A percentile compares a stretch with the other conserved stretches of the same genome.
These are phyloP conservation scores for Sclerotinia spermophila DNA, from an alignment of 2,329 filamentous ascomycete species.

Conservation along the genomic window DNA sequence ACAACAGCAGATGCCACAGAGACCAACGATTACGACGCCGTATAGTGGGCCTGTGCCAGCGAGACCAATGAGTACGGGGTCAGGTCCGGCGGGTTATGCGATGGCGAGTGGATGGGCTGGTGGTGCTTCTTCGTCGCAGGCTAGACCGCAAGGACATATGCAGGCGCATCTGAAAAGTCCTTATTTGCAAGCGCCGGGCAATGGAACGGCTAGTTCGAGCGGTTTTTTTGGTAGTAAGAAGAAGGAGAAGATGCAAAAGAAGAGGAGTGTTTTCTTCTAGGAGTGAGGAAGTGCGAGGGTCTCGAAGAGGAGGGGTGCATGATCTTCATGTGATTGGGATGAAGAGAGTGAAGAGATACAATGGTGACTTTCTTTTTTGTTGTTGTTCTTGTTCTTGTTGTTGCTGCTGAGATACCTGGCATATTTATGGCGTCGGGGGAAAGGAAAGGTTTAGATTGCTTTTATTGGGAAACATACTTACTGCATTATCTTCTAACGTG, in stretches of 20 bases:
- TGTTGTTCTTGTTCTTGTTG: background rate
- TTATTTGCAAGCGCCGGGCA: slow-evolving; percentile 33
- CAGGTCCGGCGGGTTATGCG: background rate
- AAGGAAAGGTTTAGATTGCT: background rate
- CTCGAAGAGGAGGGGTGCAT: background rate
- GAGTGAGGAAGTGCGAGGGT: background rate
- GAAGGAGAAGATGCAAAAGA: slow-evolving; percentile 36
- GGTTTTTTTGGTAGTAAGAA: slow-evolving; percentile 42
- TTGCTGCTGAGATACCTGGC: background rate
- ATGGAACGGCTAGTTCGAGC: slow-evolving; percentile 42
- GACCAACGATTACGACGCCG: slow-evolving; percentile 20
- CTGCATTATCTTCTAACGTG: background rate
- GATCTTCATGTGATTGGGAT: background rate
- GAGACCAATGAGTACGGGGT: slow-evolving; percentile 20
- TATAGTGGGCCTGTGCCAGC: slow-evolving; percentile 21
- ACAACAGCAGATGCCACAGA: slow-evolving; percentile 23
- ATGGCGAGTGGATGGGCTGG: background rate
- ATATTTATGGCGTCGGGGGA: background rate
- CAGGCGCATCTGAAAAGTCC: background rate
- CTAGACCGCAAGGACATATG: slow-evolving; percentile 21
- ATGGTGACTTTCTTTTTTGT: background rate
- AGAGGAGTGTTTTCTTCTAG: slow-evolving; percentile 35
- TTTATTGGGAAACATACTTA: background rate
- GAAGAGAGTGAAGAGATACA: background rate
- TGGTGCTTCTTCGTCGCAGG: slow-evolving; percentile 26